Base-by-base conservation (phyloP, 306 rosid species). In the Cotoneaster glaucophyllus region DNA sequence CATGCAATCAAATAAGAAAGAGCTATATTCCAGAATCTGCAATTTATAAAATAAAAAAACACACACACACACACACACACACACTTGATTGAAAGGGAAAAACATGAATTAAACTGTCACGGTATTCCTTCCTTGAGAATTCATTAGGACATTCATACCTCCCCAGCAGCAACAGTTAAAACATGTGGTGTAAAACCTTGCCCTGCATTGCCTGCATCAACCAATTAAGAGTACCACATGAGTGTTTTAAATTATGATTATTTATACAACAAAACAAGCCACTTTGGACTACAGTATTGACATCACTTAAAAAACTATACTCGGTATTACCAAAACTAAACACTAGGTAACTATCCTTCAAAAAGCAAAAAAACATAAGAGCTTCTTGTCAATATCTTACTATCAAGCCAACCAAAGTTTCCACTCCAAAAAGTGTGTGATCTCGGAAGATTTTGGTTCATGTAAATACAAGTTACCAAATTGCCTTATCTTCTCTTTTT, bases 141-240 rank as follows among this genome's bases (percentile, higher is more conserved):
- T 29, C 32, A 64, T 64, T 64, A 29, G 68, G 68, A 67, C 79
- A 78, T 54, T 68, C 85, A 78, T 91, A 94, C 98, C 98, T 91
- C 98, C 54, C 96, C 97, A 71, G 97, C 90, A 68, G 89, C 84
- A 14, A 91, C 96, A 73, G 77, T 64, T 73, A 94, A 83, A 59
- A 94, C 92, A 84, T 93, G 90, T 4, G 96, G 93, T 22, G 92
- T 86, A 77, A 93, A 93, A 32, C 95, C 90, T 85, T 90, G 97
- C 59, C 95, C 98, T 58, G 86, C 81, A 85, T 87, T 90, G 83
- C 97, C 97, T 94, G 87, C 87, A 82, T 86, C 79, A 80, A 69
- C 78, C 82, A 82, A 74, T 50, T 25, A 52, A 67, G 70, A 79
- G 48, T 67, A 66, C 62, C 67, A 56, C 74, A 74, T 74, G 72